Evolutionary conservation across 1,139 yeast species (phyloP).

Genomic region (Yamadazyma atlantica): DNA sequence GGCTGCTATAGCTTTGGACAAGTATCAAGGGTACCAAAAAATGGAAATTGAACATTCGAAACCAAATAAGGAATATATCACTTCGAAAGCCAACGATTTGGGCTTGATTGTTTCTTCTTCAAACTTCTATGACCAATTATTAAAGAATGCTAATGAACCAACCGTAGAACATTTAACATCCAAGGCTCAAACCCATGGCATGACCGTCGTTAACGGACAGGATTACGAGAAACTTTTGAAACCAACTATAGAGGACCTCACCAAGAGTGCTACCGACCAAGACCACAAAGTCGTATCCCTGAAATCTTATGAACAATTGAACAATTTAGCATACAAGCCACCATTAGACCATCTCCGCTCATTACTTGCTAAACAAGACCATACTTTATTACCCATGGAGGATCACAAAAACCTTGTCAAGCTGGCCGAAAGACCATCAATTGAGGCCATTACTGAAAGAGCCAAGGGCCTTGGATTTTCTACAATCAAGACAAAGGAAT

Average conservation of each 20-base stretch:
- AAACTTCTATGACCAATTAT: slow-evolving; percentile 29
- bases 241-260: slow-evolving; percentile 22
- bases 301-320: slow-evolving; percentile 6
- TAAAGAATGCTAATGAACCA: slow-evolving; percentile 21
- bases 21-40: slow-evolving; percentile 21
- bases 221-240: slow-evolving; percentile 15
- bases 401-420: slow-evolving; percentile 19
- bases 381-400: slow-evolving; percentile 17
- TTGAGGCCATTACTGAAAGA: slow-evolving; percentile 14
- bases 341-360: slow-evolving; percentile 23
- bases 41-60: slow-evolving; percentile 30
- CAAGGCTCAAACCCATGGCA: slow-evolving; percentile 25
- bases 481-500: slow-evolving; percentile 16
- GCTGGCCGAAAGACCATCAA: slow-evolving; percentile 15
- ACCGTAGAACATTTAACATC: slow-evolving; percentile 24
- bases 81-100: slow-evolving; percentile 29
- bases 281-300: slow-evolving; percentile 8
- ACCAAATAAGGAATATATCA: slow-evolving; percentile 24
- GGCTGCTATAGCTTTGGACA: slow-evolving; percentile 25
- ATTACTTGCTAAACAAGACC: slow-evolving; percentile 14
- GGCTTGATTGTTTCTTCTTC: slow-evolving; percentile 33
- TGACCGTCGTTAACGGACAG: slow-evolving; percentile 18
- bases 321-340: slow-evolving; percentile 15
- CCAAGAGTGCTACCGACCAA: slow-evolving; percentile 7
- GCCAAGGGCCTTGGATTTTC: slow-evolving; percentile 14